These are phyloP conservation scores for Thermochaetoides thermophila DNA, from an alignment of 495 filamentous ascomycete genomes.

Conservation along the genomic window DNA sequence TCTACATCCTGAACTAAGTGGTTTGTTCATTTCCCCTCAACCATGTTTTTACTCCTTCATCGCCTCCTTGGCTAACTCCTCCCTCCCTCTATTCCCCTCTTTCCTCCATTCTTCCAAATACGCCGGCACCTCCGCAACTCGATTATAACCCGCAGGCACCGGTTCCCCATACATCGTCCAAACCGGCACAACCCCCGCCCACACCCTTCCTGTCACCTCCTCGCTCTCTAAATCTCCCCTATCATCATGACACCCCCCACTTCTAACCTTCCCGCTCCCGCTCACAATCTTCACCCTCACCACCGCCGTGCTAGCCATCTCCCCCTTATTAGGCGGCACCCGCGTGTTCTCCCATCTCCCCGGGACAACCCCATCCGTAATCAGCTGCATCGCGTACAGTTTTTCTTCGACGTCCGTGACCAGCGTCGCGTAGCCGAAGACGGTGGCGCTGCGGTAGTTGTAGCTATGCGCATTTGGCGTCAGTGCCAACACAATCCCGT, in stretches of 20 bases:
- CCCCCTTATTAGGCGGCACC: constrained; percentile 54
- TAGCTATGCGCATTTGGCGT: constrained; percentile 69
- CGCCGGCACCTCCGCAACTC: constrained; percentile 42
- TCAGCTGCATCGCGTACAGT: constrained; percentile 65
- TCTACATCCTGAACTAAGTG: constrained; percentile 7
- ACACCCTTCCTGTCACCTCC: constrained; percentile 45
- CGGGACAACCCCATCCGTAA: constrained; percentile 61
- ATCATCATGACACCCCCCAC: constrained; percentile 56
- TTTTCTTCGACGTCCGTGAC: constrained; percentile 60
- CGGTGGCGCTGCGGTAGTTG: constrained; percentile 75
- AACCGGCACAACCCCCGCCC: constrained; percentile 77
- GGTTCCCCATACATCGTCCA: constrained; percentile 53
- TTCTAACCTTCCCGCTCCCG: constrained; percentile 67
- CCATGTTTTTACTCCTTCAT: constrained; percentile 4
- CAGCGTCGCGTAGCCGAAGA: constrained; percentile 59
- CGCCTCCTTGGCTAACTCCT: constrained; percentile 38
- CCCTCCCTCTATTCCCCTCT: constrained; percentile 38
- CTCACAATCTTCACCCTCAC: constrained; percentile 52
- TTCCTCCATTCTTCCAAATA: constrained; percentile 46
- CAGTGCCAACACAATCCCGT: constrained; percentile 62
- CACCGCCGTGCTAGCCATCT: constrained; percentile 66
- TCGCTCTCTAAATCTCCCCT: constrained; percentile 48
- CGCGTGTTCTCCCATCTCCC: constrained; percentile 57
- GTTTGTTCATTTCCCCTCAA: constrained; percentile 14
- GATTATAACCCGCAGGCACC: constrained; percentile 46